Base-by-base conservation (phyloP, 1,284 basidiomycete genomes). In the Cryptococcus jaspeensis region DNA sequence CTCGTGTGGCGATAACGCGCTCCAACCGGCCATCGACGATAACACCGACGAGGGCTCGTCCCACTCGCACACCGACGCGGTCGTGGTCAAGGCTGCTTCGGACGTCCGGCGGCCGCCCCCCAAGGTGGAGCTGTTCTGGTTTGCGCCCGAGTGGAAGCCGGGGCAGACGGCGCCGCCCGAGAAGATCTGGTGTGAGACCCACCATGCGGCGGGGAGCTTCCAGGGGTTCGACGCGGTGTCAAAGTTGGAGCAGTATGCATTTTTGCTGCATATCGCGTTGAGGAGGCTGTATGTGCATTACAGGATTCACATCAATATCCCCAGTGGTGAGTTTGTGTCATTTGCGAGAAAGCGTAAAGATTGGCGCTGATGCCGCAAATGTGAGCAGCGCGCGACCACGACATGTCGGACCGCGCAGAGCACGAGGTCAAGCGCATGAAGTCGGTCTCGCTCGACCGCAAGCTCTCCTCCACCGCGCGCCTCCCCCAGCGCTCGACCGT, bases 191-290 rank as follows among this genome's bases (percentile, higher is more conserved):
- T 98, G 95, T 76, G 83, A 82, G 8, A 85, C 87, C n/a, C 91
- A 89, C 79, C 87, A 82, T 40, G 85, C 84, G 71, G 71, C 72
- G 52, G 82, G 82, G 3, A 89, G 87, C 65, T 80, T 85, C 46
- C 69, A 79, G 20, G 93, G 93, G 9, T 97, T 99, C 78, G 88
- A 91, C 72, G 83, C 89, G 15, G 95, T 97, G 16, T 92, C 94
- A 52, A 83, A 95, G 59, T 80, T 99, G 64, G 95, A 99, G 80
- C 95, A 99, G 75, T 99, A 97, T 76, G 90, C 96, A 0, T 99
- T 96, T 81, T 79, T 99, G 59, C 81, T 99, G 53, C 94, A 98
- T 67, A 96, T 99, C 18, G 96, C 95, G 5, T 82, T 99, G 54
- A 84, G 94, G 63, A 84, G 95, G 67, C 81, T 99, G 53, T 97